Conservation (phyloP, 257 asterid genomes). For the Ocimum tenuiflorum region DNA sequence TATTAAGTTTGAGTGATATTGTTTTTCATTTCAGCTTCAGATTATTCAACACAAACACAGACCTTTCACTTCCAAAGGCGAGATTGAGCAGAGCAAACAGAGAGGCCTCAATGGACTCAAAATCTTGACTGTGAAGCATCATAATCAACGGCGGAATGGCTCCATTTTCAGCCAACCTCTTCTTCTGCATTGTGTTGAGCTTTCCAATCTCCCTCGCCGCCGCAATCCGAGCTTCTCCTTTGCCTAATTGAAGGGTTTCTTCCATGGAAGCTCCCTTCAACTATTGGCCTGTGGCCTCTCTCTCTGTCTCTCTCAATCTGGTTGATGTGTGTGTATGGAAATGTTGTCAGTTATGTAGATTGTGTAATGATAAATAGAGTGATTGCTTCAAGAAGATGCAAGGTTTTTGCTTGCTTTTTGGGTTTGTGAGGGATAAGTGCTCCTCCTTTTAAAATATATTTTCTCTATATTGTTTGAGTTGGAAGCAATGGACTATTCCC, state of each 20-base stretch:
- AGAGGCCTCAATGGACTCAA: slow-evolving; percentile 59
- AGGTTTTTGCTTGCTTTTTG: slow-evolving; percentile 25
- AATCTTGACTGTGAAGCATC: slow-evolving; percentile 52
- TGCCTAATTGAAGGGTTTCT: slow-evolving; percentile 48
- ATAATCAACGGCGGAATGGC: slow-evolving; percentile 40
- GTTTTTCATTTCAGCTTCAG: neutral
- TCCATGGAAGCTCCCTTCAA: slow-evolving; percentile 29
- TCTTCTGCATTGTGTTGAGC: slow-evolving; percentile 43
- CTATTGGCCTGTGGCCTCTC: neutral
- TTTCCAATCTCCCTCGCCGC: slow-evolving; percentile 54
- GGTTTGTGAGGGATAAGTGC: neutral
- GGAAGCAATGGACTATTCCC: slow-evolving; percentile 60
- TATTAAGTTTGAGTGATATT: neutral
- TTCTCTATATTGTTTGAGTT: slow-evolving; percentile 38
- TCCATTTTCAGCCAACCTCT: slow-evolving; percentile 47
- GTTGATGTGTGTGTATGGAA: neutral
- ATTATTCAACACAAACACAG: neutral
- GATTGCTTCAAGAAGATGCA: slow-evolving; percentile 66
- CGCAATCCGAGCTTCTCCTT: slow-evolving; percentile 37
- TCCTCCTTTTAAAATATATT: neutral
- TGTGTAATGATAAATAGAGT: slow-evolving; percentile 15
- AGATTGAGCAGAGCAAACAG: slow-evolving; percentile 64
- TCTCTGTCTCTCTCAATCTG: neutral
- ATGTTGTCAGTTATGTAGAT: slow-evolving; percentile 4
- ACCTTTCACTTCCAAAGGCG: slow-evolving; percentile 77